Percentiles rank a stretch among this genome's conserved stretches.
Conservation (phyloP, 1,139 yeast species). For the Wickerhamomyces sp. region DNA sequence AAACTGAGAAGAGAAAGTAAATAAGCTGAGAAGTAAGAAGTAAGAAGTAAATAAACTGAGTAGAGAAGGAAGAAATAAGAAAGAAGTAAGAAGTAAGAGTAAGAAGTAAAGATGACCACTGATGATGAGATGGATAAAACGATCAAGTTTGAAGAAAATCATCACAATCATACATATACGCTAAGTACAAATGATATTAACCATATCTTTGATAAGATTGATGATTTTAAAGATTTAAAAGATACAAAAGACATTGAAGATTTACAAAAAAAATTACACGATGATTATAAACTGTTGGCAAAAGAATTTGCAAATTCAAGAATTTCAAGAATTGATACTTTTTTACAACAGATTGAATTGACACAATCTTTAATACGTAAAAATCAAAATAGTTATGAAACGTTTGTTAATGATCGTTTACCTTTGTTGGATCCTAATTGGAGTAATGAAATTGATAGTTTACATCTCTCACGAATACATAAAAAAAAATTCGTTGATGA, state of each 20-base stretch:
- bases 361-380: conserved; percentile 12
- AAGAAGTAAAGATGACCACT: too few species aligned
- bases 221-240: conserved; percentile 9
- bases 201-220: conserved; percentile 4
- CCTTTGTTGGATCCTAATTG: conserved; percentile 11
- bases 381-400: conserved; percentile 6
- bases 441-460: conserved; percentile 8
- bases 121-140: too few species aligned
- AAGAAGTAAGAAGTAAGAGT: too few species aligned
- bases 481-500: background rate
- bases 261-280: conserved; percentile 23
- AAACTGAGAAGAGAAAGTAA: too few species aligned
- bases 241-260: conserved; percentile 17
- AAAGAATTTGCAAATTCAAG: conserved; percentile 25
- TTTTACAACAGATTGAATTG: conserved; percentile 23
- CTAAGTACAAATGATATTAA: background rate
- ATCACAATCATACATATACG: too few species aligned
- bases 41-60: too few species aligned
- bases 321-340: conserved; percentile 26
- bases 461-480: conserved; percentile 1
- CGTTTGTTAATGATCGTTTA: conserved; percentile 4
- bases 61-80: too few species aligned
- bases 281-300: conserved; percentile 26
- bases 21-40: too few species aligned
- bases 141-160: too few species aligned